Evolutionary conservation across 768 basidiomycete genomes (phyloP).

Genomic region (Xerocomus potaroensis): DNA sequence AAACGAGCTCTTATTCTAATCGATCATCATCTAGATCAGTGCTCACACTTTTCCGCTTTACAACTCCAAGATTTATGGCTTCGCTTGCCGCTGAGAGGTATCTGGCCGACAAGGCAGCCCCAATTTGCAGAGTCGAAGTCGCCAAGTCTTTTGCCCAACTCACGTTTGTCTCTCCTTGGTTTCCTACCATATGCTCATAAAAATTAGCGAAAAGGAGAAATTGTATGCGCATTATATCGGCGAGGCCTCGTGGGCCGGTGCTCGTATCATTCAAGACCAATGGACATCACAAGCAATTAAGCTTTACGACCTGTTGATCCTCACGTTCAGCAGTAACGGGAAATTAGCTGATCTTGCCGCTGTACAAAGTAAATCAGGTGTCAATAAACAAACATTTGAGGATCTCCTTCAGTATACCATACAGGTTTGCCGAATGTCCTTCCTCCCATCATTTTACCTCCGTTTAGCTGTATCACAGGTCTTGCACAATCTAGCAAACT

Average conservation of each 20-base stretch:
- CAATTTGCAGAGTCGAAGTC: slow-evolving; percentile 68
- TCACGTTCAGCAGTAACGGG: slow-evolving; percentile 60
- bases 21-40: slow-evolving; percentile 6
- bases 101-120: slow-evolving; percentile 72
- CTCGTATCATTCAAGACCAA: slow-evolving; percentile 78
- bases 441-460: not conserved
- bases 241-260: slow-evolving; percentile 79
- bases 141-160: slow-evolving; percentile 65
- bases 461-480: slow-evolving; percentile 20
- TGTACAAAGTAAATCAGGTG: slow-evolving; percentile 50
- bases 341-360: slow-evolving; percentile 51
- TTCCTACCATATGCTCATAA: not conserved
- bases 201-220: slow-evolving; percentile 64
- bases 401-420: slow-evolving; percentile 66
- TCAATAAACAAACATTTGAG: slow-evolving; percentile 61
- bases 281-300: slow-evolving; percentile 69
- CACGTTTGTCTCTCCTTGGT: slow-evolving; percentile 38
- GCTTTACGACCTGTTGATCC: slow-evolving; percentile 68
- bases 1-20: slow-evolving; percentile 3
- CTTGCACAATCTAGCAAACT: slow-evolving; percentile 54
- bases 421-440: slow-evolving; percentile 45
- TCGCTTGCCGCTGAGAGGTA: slow-evolving; percentile 52
- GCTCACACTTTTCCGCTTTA: not conserved
- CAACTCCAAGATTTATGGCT: slow-evolving; percentile 27
- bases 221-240: slow-evolving; percentile 72